Conservation (phyloP, 2,329 filamentous ascomycete species). For the Fusarium sp. region DNA sequence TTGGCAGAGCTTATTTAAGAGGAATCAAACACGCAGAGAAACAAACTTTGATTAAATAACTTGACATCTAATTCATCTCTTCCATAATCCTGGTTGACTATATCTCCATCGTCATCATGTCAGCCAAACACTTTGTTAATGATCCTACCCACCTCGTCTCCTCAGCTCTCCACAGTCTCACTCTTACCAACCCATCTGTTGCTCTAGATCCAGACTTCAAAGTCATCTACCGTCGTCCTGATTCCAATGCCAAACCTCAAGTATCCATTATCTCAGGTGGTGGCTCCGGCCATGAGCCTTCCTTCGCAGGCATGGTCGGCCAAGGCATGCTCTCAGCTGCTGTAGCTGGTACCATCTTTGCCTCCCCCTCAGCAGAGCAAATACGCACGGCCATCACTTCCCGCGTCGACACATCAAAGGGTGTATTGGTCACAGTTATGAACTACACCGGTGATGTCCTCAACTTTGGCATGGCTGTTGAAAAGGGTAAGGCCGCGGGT, state of each 20-base stretch:
- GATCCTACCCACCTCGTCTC: slow-evolving; percentile 83
- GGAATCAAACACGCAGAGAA: background rate
- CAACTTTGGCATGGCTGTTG: slow-evolving; percentile 93
- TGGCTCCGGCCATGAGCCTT: slow-evolving; percentile 90
- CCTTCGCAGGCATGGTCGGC: slow-evolving; percentile 87
- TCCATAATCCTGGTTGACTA: slow-evolving; percentile 7
- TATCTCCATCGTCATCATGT: slow-evolving; percentile 53
- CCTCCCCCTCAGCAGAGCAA: slow-evolving; percentile 84
- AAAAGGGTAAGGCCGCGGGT: slow-evolving; percentile 87
- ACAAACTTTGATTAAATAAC: background rate
- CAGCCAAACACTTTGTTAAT: slow-evolving; percentile 88
- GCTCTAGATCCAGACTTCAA: slow-evolving; percentile 84
- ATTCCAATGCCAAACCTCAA: slow-evolving; percentile 60
- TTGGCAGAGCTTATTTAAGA: slow-evolving; percentile 14
- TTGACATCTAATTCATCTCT: background rate
- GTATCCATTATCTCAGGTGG: slow-evolving; percentile 90
- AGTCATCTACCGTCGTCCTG: slow-evolving; percentile 80
- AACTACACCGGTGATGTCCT: slow-evolving; percentile 93
- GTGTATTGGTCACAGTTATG: slow-evolving; percentile 92
- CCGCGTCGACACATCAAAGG: slow-evolving; percentile 76
- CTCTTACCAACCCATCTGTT: slow-evolving; percentile 85
- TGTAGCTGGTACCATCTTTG: slow-evolving; percentile 89
- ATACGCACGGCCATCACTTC: slow-evolving; percentile 80
- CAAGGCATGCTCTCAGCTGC: slow-evolving; percentile 82
- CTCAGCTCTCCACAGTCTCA: slow-evolving; percentile 79